phyloP scores from a whole-genome alignment of 768 basidiomycete genomes.

The Kwoniella shandongensis region DNA sequence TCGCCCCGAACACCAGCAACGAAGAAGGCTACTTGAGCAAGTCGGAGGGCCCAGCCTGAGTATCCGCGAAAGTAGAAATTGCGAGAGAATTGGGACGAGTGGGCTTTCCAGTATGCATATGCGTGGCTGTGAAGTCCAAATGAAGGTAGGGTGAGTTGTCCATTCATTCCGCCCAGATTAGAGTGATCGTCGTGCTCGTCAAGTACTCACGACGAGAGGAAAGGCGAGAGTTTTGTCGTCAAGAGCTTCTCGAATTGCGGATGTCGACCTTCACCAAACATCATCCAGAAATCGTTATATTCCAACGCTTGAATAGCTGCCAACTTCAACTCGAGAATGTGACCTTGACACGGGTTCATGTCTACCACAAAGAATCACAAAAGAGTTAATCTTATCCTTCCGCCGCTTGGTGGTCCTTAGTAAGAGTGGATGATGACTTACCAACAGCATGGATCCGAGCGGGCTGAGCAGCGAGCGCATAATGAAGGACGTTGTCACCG shows the following conservation, averaged over 20 bases:
- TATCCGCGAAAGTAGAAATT: conserved; percentile 72
- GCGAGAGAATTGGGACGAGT: conserved; percentile 57
- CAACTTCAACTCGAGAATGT: conserved; percentile 75
- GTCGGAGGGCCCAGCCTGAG: conserved; percentile 63
- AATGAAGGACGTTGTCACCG: conserved; percentile 77
- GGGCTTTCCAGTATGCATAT: conserved; percentile 74
- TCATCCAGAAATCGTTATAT: conserved; percentile 63
- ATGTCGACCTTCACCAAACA: conserved; percentile 70
- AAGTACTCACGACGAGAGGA: conserved; percentile 61
- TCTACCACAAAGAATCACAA: conserved; percentile 19
- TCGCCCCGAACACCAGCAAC: conserved; percentile 64
- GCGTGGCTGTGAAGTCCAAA: conserved; percentile 56
- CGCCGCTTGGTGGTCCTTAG: background rate
- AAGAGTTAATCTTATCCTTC: background rate
- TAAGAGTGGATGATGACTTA: conserved; percentile 58
- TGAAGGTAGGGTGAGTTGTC: no score
- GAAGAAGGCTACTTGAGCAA: conserved; percentile 63
- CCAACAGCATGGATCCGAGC: conserved; percentile 69
- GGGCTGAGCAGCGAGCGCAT: conserved; percentile 67
- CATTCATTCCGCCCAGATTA: no score
- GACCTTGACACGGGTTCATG: conserved; percentile 62
- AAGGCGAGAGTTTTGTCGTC: conserved; percentile 64
- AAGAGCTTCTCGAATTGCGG: conserved; percentile 63
- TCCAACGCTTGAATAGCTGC: conserved; percentile 63
- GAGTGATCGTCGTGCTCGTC: no score